Evolutionary conservation across 768 basidiomycete genomes (phyloP), one percentile per base, ranked within the genome.

Genomic region (Leccinum obscurum): DNA sequence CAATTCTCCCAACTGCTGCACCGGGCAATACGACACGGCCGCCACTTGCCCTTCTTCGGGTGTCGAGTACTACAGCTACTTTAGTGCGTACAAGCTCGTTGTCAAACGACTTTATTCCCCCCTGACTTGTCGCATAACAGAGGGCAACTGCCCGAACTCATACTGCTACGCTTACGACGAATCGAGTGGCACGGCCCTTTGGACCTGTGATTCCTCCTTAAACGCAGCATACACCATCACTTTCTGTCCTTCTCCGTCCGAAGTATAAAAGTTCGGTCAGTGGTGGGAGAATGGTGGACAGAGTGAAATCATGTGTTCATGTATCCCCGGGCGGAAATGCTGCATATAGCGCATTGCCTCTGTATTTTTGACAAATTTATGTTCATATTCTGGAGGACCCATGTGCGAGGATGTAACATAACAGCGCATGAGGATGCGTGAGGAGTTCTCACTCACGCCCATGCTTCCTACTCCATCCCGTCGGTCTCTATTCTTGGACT

Each of bases 1-100:
- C 39, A 81, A 89, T 73, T 86, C 85, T 22, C 71, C 78, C 5
- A 86, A 88, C 67, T 89, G 88, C 71, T 90, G 88, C 76, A 81
- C 81, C 7, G 88, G 88, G 10, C 70, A 68, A 49, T 76, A 81
- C 71, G 73, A 71, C 70, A 85, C 82, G 6, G 72, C 84, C 1
- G 71, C 66, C 10, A 87, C 85, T 0, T 89, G 87, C 69, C 86
- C 85, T 14, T 62, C 76, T 13, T 81, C 81, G 4, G 76, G 76
- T 22, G 77, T 79, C 9, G 62, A 55, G 20, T 77, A 72, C 65
- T 80, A 80, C 64, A 69, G 62, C 56, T 83, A 80, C 72, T 83
- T 83, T 73, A 84, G 81, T 80, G 52, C 56, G 70, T 66, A 39
- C 49, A 51, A 39, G 28, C 28, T 53, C 39, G 13, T 34, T 17